A percentile compares a stretch with the other conserved stretches of the same genome.
Conservation (phyloP, 192 early-diverging fungal genomes). For the Rhizoclosmatium sp. region DNA sequence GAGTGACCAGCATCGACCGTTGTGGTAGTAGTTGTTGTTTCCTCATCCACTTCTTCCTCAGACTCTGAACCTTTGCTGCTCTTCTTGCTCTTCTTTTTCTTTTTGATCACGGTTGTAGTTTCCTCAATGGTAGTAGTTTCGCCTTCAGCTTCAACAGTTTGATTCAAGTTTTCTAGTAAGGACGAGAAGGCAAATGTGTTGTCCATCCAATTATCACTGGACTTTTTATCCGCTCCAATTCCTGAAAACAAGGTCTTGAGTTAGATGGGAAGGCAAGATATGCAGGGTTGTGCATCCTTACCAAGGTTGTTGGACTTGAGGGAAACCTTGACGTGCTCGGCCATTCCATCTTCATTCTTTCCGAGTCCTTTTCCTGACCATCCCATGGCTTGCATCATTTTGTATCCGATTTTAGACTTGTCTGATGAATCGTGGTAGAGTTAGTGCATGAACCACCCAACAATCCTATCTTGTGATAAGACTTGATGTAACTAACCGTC, state of each 20-base stretch:
- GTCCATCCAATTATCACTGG: constrained; percentile 93
- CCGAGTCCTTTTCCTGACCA: constrained; percentile 98
- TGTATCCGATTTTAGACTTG: constrained; percentile 84
- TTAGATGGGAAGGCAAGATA: neutral
- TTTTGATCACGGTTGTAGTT: constrained; percentile 12
- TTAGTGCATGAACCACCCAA: neutral
- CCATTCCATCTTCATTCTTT: constrained; percentile 81
- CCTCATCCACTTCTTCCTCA: constrained; percentile 25
- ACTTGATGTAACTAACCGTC: constrained; percentile 61
- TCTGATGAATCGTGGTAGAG: constrained; percentile 52
- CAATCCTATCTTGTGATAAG: neutral
- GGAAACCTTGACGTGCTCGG: constrained; percentile 85
- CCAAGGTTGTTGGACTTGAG: constrained; percentile 90
- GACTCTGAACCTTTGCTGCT: neutral
- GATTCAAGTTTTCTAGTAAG: constrained; percentile 83
- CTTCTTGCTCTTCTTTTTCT: constrained; percentile 11
- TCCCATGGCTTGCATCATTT: constrained; percentile 95
- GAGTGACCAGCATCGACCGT: neutral
- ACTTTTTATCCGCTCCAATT: constrained; percentile 86
- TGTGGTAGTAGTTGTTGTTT: constrained; percentile 8
- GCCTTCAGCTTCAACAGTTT: constrained; percentile 50
- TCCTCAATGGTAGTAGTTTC: constrained; percentile 15
- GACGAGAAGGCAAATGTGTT: constrained; percentile 86
- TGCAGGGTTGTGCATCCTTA: constrained; percentile 1
- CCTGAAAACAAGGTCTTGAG: constrained; percentile 27